A percentile compares a stretch with the other conserved stretches of the same genome.
These are phyloP conservation scores for Vachellia pachyceras DNA, from an alignment of 306 rosid species.

Conservation along the genomic window DNA sequence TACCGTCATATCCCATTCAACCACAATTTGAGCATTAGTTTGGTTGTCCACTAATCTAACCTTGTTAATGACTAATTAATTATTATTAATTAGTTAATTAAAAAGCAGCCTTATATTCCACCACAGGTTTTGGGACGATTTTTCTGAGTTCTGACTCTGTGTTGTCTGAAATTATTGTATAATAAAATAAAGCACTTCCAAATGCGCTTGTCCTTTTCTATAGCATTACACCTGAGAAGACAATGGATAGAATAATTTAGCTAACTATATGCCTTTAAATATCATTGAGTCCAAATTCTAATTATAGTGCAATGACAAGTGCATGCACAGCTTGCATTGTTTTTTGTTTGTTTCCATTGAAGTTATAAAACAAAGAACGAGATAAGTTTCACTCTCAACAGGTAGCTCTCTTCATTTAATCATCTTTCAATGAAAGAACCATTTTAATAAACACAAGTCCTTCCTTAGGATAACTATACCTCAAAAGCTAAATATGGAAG, in stretches of 20 bases:
- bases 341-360: too few species aligned
- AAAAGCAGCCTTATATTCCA: background rate
- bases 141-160: background rate
- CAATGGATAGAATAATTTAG: conserved; percentile 1
- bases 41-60: conserved; percentile 6
- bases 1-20: conserved; percentile 16
- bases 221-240: background rate
- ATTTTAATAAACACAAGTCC: too few species aligned
- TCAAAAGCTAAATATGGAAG: too few species aligned
- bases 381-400: too few species aligned
- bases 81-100: background rate
- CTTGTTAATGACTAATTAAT: background rate
- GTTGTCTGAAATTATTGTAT: background rate
- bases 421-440: too few species aligned
- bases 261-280: conserved; percentile 19
- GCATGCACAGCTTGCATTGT: background rate
- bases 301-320: conserved; percentile 20
- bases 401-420: too few species aligned
- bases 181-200: conserved; percentile 25
- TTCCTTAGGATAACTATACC: too few species aligned
- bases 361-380: too few species aligned
- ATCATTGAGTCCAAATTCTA: conserved; percentile 7
- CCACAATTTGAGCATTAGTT: conserved; percentile 36
- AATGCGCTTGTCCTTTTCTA: conserved; percentile 9
- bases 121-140: background rate